Evolutionary conservation across 768 basidiomycete genomes (phyloP).

Genomic region (Lepiota brunneoincarnata): DNA sequence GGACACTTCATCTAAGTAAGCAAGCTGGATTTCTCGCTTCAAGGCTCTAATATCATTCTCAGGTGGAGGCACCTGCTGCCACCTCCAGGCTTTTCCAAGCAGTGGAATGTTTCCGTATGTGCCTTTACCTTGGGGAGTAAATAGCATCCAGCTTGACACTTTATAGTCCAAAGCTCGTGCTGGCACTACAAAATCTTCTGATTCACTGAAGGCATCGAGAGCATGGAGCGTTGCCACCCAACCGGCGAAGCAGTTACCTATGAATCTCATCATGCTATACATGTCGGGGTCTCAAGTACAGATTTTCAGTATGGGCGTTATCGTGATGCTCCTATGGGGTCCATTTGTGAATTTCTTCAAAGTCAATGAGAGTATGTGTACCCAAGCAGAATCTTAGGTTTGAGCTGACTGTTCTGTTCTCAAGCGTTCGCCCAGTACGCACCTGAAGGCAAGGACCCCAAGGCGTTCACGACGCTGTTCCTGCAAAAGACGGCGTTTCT

Average conservation of each 20-base stretch:
- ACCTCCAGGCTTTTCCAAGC: conserved; percentile 64
- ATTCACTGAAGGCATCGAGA: conserved; percentile 69
- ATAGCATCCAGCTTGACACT: background rate
- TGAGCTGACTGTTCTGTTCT: background rate
- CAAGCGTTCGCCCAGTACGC: conserved; percentile 74
- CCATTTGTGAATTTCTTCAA: conserved; percentile 82
- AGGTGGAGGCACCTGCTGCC: conserved; percentile 66
- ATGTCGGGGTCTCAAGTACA: conserved; percentile 97
- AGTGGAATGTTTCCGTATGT: conserved; percentile 30
- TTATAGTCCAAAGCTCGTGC: conserved; percentile 43
- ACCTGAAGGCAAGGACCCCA: conserved; percentile 55
- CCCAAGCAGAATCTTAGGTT: background rate
- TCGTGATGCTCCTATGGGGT: conserved; percentile 85
- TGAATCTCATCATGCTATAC: conserved; percentile 99
- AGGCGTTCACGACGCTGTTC: conserved; percentile 52
- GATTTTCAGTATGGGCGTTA: conserved; percentile 95
- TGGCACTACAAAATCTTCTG: conserved; percentile 48
- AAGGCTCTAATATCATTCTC: background rate
- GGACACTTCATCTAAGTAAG: conserved; percentile 14
- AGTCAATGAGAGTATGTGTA: conserved; percentile 70
- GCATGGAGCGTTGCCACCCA: conserved; percentile 84
- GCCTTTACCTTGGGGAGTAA: background rate
- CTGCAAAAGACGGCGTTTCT: conserved; percentile 73
- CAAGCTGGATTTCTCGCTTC: background rate
- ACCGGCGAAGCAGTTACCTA: conserved; percentile 89